Evolutionary conservation across 2,329 filamentous ascomycete species (phyloP).

Genomic region (Cyphellophora europaea): DNA sequence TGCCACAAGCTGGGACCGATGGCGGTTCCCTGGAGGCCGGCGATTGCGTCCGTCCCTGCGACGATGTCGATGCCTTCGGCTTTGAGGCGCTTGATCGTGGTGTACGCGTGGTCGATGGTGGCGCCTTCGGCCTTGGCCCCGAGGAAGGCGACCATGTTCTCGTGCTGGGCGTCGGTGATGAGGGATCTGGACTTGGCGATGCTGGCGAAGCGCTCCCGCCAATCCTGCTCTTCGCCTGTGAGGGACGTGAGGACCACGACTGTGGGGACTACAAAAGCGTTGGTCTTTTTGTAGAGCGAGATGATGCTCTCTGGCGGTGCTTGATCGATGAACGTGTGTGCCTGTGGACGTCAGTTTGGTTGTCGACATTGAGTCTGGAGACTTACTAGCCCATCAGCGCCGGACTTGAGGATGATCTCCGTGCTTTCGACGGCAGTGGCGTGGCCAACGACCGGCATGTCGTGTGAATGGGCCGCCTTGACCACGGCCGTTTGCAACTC

Average conservation of each 20-base stretch:
- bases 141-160: constrained; percentile 20
- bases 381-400: constrained; percentile 15
- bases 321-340: constrained; percentile 21
- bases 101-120: constrained; percentile 14
- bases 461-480: constrained; percentile 13
- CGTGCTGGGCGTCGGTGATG: constrained; percentile 18
- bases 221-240: constrained; percentile 14
- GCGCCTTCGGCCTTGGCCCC: constrained; percentile 16
- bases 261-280: constrained; percentile 19
- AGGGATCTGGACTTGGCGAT: constrained; percentile 16
- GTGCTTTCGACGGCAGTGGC: constrained; percentile 15
- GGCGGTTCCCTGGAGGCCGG: constrained; percentile 14
- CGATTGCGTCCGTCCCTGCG: constrained; percentile 23
- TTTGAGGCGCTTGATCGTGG: constrained; percentile 16
- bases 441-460: constrained; percentile 14
- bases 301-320: constrained; percentile 12
- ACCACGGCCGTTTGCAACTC: constrained; percentile 30
- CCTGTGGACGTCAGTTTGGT: constrained; percentile 3
- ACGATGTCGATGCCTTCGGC: constrained; percentile 22
- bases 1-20: constrained; percentile 21
- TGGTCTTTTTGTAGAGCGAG: constrained; percentile 16
- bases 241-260: constrained; percentile 12
- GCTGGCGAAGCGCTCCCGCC: constrained; percentile 14
- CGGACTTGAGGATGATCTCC: constrained; percentile 17
- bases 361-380: not conserved